A percentile compares a stretch with the other conserved stretches of the same genome.
phyloP scores from a whole-genome alignment of 352 stramenopile species.

The Phytophthora brassicae region DNA sequence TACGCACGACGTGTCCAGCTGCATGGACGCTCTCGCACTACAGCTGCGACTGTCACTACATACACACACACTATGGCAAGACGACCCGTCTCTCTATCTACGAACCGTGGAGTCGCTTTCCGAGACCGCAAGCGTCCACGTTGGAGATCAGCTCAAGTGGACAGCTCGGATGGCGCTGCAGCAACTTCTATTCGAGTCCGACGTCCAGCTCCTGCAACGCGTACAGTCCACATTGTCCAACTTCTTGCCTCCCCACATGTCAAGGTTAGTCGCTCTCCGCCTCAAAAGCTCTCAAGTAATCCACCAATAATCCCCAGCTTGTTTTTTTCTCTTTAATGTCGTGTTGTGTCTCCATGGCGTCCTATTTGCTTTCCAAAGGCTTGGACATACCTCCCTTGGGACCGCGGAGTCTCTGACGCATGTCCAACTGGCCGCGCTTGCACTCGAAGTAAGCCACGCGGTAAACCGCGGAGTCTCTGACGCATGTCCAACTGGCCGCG shows the following conservation, averaged over 20 bases:
- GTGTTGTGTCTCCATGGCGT: background rate
- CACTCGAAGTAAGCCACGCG: conserved; percentile 85
- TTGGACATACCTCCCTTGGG: conserved; percentile 75
- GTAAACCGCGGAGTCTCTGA: conserved; percentile 78
- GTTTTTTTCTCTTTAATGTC: background rate
- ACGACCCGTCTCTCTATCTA: conserved; percentile 21
- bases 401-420: conserved; percentile 82
- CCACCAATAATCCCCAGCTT: background rate
- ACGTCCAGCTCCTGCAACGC: conserved; percentile 18
- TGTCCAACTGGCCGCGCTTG: conserved; percentile 82
- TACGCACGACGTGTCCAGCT: conserved; percentile 27
- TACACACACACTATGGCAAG: conserved; percentile 20
- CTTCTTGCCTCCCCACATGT: conserved; percentile 20
- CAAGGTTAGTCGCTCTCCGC: conserved; percentile 16
- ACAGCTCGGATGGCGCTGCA: conserved; percentile 35
- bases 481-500: conserved; percentile 84
- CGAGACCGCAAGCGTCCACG: conserved; percentile 28
- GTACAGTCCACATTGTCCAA: conserved; percentile 6
- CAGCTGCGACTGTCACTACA: conserved; percentile 24
- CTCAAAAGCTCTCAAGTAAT: background rate
- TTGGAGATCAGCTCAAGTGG: conserved; percentile 31
- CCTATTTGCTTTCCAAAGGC: conserved; percentile 30
- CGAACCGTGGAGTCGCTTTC: conserved; percentile 27
- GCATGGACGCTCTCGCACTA: conserved; percentile 25
- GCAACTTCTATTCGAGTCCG: conserved; percentile 52